Base-by-base conservation (phyloP, 1,139 yeast genomes). In the Tardiomyces blankii region DNA sequence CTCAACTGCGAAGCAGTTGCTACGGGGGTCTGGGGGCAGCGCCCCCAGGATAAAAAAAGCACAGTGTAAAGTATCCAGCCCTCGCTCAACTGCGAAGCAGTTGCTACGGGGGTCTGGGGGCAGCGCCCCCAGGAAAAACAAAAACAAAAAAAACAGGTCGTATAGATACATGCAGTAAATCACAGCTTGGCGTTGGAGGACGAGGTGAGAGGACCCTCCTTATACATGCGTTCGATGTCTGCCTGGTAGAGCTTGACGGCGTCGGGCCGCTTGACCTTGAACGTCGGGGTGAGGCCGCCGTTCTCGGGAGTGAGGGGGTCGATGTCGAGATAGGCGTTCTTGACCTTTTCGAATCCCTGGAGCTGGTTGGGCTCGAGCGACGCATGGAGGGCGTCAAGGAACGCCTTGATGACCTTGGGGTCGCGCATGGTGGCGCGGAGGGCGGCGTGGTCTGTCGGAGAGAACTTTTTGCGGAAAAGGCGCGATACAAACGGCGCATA, bases 281-380 rank as follows among this genome's bases (percentile, higher is more conserved):
- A 65, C 2, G 94, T 83, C 41, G 93, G 93, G 3, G 94, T 84
- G 40, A 83, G 64, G 13, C 78, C 75, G 44, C 78, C 81, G 49
- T 78, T 76, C 42, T 75, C 82, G 30, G 77, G 64, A 28, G 73
- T 78, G 60, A 84, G 73, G 2, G 93, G 89, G 51, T 83, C 91
- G 44, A 82, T 60, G 38, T 69, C 78, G 45, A 82, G 68, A 40
- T 63, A 62, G 21, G 80, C 61, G 55, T 84, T 83, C 62, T 80
- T 82, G 44, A 84, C 52, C 60, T 74, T 77, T 60, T 84, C 93
- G 57, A 80, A 83, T 1, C 72, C 72, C 42, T 65, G 63, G 23
- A 72, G 58, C 16, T 67, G 56, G 14, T 64, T 59, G 18, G 59
- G 41, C 19, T 53, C 47, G 18, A 68, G 60, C 9, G 56, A 48